Conservation (phyloP, 1,284 basidiomycete genomes). For the Thecaphora thlaspeos region DNA sequence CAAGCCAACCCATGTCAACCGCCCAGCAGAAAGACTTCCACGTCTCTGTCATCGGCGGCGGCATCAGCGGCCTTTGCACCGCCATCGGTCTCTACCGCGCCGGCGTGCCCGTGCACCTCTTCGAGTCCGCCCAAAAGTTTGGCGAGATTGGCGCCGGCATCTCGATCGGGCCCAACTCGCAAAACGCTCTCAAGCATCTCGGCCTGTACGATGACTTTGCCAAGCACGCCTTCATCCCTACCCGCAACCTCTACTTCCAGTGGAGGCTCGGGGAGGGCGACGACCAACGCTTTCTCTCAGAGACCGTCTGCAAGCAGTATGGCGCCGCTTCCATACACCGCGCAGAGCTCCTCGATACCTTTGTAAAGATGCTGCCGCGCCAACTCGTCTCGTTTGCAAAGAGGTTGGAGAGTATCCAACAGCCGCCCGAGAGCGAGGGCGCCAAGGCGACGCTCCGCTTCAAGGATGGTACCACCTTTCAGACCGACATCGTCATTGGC, state of each 20-base stretch:
- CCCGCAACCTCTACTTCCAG: conserved; percentile 37
- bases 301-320: conserved; percentile 27
- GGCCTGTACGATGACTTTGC: conserved; percentile 24
- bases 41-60: conserved; percentile 34
- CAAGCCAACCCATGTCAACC: background rate
- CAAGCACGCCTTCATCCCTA: conserved; percentile 21
- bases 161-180: conserved; percentile 17
- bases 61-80: conserved; percentile 36
- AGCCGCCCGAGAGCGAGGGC: conserved; percentile 1
- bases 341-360: conserved; percentile 30
- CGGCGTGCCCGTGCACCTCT: conserved; percentile 22
- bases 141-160: conserved; percentile 37
- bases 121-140: conserved; percentile 29
- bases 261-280: conserved; percentile 28
- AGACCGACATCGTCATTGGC: conserved; percentile 51
- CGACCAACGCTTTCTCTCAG: conserved; percentile 17
- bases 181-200: conserved; percentile 20
- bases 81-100: conserved; percentile 24
- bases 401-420: conserved; percentile 12
- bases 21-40: conserved; percentile 24
- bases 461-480: conserved; percentile 21
- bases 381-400: conserved; percentile 30
- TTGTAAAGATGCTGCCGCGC: conserved; percentile 17
- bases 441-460: conserved; percentile 15
- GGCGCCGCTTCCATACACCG: conserved; percentile 37